Base-by-base conservation (phyloP, 805 yeast species). In the Metschnikowia borealis region DNA sequence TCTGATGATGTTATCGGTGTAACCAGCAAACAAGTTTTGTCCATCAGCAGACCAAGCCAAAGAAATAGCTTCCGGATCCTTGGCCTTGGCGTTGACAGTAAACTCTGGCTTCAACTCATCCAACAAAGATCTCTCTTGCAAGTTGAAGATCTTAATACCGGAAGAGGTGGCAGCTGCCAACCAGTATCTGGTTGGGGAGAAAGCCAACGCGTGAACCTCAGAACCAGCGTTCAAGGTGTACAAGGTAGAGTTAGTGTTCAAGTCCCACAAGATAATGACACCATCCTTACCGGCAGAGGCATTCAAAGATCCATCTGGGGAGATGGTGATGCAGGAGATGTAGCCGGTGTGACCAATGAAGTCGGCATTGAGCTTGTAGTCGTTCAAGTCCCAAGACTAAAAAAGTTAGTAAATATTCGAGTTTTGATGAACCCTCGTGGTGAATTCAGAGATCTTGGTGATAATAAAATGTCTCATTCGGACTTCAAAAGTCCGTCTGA, bases 151-250 rank as follows among this genome's bases (percentile, higher is more conserved):
- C 88, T 91, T 92, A 83, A 94, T 89, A 71, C 97, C 94, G 64
- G 96, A 80, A 62, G 97, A 80, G 68, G 99, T 94, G 72, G 99
- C 98, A 80, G 98, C 99, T 75, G 96, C 92, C 77, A 94, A 87
- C 99, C 99, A 94, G 95, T 89, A 94, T 87, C 99, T 91, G 96
- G 89, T 89, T 81, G 99, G 99, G 76, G 98, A 92, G 96, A 94
- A 94, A 10, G 97, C 96, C 74, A 94, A 84, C 74, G 97, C 95
- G 78, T 89, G 89, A 67, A 94, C 90, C 83, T 92, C 98, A 72
- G 92, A 94, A 76, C 94, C 89, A 67, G 96, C 92, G 69, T 82
- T 80, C 76, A 94, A 84, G 70, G 96, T 85, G 96, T 90, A 92
- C 71, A 91, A 82, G 70, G 91, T 84, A 70, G 78, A 75, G 81